Evolutionary conservation across 352 stramenopile species (phyloP).

Genomic region (Pythium phragmiticola): DNA sequence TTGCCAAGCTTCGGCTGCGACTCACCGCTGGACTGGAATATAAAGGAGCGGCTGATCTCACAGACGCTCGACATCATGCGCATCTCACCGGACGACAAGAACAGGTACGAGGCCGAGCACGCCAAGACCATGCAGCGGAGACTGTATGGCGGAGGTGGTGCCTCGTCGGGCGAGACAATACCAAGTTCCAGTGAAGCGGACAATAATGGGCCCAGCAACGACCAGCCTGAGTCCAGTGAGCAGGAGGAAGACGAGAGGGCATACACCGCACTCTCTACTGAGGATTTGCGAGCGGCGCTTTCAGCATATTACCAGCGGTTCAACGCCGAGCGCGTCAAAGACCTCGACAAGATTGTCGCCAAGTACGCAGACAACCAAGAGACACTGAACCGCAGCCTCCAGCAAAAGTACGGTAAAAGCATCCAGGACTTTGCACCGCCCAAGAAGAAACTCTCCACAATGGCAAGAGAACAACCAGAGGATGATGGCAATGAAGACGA

Average conservation of each 20-base stretch:
- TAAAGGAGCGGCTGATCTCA: constrained; percentile 94
- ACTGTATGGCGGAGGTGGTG: constrained; percentile 46
- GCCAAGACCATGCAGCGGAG: constrained; percentile 55
- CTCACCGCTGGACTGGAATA: constrained; percentile 91
- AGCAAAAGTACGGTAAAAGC: constrained; percentile 63
- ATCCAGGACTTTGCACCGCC: constrained; percentile 44
- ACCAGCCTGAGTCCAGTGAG: constrained; percentile 31
- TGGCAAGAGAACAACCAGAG: not conserved
- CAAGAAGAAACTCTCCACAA: not conserved
- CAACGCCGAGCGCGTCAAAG: constrained; percentile 49
- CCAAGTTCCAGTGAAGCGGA: constrained; percentile 1
- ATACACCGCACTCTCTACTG: constrained; percentile 27
- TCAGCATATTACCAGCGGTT: constrained; percentile 56
- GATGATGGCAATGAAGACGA: constrained; percentile 4
- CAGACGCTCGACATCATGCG: constrained; percentile 91
- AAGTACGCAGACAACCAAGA: constrained; percentile 72
- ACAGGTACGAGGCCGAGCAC: constrained; percentile 68
- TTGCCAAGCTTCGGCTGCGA: constrained; percentile 95
- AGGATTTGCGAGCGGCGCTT: constrained; percentile 45
- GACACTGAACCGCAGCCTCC: constrained; percentile 58
- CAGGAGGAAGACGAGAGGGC: constrained; percentile 8
- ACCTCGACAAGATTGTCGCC: constrained; percentile 70
- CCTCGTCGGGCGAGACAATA: too few species aligned
- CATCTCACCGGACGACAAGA: constrained; percentile 75
- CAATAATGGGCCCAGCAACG: constrained; percentile 19